Evolutionary conservation across 345 rosid species (phyloP), one percentile per base, ranked within the genome.

Genomic region (Psidium friedrichsthalianum): DNA sequence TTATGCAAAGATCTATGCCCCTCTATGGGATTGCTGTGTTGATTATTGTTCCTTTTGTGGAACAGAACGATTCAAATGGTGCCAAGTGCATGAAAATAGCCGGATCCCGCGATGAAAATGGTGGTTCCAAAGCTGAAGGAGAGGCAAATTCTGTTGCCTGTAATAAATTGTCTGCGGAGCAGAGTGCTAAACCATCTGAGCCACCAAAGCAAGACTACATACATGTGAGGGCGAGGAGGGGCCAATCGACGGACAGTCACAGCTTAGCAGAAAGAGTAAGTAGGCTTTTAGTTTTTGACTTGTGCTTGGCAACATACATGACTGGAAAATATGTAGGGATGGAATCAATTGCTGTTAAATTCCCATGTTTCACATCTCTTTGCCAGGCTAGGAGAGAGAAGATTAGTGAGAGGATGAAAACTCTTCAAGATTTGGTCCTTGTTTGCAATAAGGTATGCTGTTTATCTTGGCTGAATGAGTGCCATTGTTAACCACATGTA

Each of bases 231-330:
- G 99, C 99, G 16, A 93, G 99, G 89, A 90, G 99, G 87, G 99
- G 99, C 78, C 98, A 97, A 91, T 99, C 99, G 85, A 96, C 99
- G 7, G 99, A 97, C 88, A 97, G 98, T 85, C 99, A 97, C 89
- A 97, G 99, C 91, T 91, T 97, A 82, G 99, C 99, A 42, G 99
- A 97, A 90, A 91, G 99, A 90, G 99, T 96, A 94, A 91, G 81
- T 89, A 83, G 74, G 88, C 88, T 82, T 55, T 74, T 47, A 59
- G 25, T 42, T 84, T 80, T 58, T 24, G 74, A 47, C 56, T 51
- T 87, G 51, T 80, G 25, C 84, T 8, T 12, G 80, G 80, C 47
- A 36, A 69, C 80, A 36, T 36, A 18, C 78, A 10, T 69, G 78
- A 36, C 78, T 69, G 78, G 78, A 69, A 69, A 16, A 36, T 18